Evolutionary conservation across 257 asterid genomes (phyloP), one percentile per base, ranked within the genome.

Genomic region (Nicotiana obtusifolia): DNA sequence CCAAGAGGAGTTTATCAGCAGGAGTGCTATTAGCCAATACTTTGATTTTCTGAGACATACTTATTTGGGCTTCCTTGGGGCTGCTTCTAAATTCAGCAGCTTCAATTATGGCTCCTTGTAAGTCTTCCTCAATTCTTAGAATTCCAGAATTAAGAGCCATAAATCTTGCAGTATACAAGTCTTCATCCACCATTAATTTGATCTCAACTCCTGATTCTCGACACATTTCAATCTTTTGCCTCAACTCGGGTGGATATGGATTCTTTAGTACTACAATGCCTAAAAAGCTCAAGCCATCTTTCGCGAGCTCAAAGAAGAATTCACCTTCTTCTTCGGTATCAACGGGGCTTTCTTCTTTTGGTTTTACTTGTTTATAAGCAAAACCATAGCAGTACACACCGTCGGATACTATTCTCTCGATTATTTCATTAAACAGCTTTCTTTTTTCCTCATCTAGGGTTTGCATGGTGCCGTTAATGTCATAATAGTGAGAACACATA

Each of bases 21-120:
- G 92, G 90, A 20, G 88, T 75, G 60, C 83, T 73, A 75, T 85
- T 84, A 14, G 89, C 89, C 67, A 89, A 66, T 2, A 82, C 91
- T 1, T 52, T 47, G 35, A 84, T 76, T 22, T 78, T 81, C 10
- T 83, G 84, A 0, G 83, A 53, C 81, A 82, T 81, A 1, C 62
- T 82, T 81, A 66, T 20, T 15, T 82, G 89, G 15, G 77, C 84
- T 52, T 81, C 85, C 11, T 82, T 85, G 7, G 83, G 20, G 57
- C 66, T 66, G 66, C 31, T 64, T 19, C 86, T 87, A 64, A 89
- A 89, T 6, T 87, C 60, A 26, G 77, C 60, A 2, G 84, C 89
- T 3, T 89, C 87, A 2, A 82, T 35, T 3, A 89, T 57, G 0
- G 86, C 73, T 80, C 68, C 82, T 77, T 73, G 76, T 3, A 33